These are phyloP conservation scores for Apiospora malaysiana DNA, from an alignment of 2,329 filamentous ascomycete species.

Conservation along the genomic window DNA sequence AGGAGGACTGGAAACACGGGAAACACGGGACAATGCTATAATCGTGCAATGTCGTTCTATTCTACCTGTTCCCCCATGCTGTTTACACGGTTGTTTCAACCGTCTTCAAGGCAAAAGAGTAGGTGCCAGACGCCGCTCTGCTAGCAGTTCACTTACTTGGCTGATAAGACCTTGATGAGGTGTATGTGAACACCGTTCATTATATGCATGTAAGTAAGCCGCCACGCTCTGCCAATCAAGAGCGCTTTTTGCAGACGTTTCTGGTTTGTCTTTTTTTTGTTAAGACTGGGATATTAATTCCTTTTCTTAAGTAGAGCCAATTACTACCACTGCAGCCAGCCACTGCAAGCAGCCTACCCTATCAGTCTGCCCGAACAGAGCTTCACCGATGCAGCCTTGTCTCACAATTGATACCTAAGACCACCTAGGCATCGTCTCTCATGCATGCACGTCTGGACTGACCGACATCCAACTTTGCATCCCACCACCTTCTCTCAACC, in stretches of 20 bases:
- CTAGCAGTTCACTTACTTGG: background rate
- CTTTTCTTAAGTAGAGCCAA: background rate
- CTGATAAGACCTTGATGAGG: background rate
- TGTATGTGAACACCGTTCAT: background rate
- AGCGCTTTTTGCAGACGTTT: background rate
- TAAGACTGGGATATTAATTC: background rate
- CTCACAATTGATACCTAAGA: conserved; percentile 14
- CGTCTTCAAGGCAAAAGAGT: conserved; percentile 20
- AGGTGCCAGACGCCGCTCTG: conserved; percentile 18
- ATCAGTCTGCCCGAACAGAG: background rate
- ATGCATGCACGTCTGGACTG: conserved; percentile 10
- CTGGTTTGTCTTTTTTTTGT: background rate
- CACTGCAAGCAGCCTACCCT: background rate
- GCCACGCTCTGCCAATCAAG: background rate
- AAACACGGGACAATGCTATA: background rate
- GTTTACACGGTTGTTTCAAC: background rate
- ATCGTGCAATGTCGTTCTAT: conserved; percentile 6
- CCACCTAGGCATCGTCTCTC: background rate
- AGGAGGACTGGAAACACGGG: background rate
- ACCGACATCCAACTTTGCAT: conserved; percentile 11
- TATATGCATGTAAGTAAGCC: background rate
- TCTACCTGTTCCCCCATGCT: background rate
- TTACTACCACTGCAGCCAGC: background rate
- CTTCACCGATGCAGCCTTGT: conserved; percentile 18
- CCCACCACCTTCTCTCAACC: background rate